Base-by-base conservation (phyloP, 23 red algal species). In the Gracilaria vermiculophylla region DNA sequence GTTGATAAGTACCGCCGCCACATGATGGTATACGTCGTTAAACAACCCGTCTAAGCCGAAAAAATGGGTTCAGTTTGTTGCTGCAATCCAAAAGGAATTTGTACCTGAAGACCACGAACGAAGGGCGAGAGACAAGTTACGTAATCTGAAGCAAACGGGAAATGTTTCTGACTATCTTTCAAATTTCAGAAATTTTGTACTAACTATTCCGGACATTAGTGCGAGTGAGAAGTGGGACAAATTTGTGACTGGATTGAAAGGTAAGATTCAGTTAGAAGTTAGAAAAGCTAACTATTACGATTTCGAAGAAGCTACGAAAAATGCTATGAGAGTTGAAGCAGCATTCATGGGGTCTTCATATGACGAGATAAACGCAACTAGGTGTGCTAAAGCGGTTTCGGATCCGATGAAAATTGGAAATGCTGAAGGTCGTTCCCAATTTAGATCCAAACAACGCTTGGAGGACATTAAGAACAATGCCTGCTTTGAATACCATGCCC, bases 401-500 rank as follows among this genome's bases (percentile, higher is more conserved):
- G 60, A 50, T 4, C 0, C 58, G 9, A 85, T 67, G 80, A 60
- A 85, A 20, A 51, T 85, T 32, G 80, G 80, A 31, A 85, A 85
- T 49, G 12, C 25, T 1, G 6, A 76, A 31, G 40, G 8, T 32
- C 37, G 28, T 2, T 6, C 9, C 5, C 42, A 39, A 3, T 14
- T 48, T 20, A 43, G 10, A n/a, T 47, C 67, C 14, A 43, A 43
- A 23, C 31, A 73, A 13, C 67, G 44, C 20, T 33, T 43, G 21
- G 28, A 42, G 11, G 40, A 73, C 20, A 48, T 58, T 28, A 65
- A 60, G 54, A 61, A 82, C 29, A 82, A 82, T 39, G 27, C 51
- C 17, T 82, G 77, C 37, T 82, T 82, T 57, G 47, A 35, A 14
- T 82, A 25, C 37, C 77, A 82, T 23, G 64, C 62, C 17, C 49